These are phyloP conservation scores for Chaetomiaceae sp. DNA, from an alignment of 2,329 filamentous ascomycete species.

Conservation along the genomic window DNA sequence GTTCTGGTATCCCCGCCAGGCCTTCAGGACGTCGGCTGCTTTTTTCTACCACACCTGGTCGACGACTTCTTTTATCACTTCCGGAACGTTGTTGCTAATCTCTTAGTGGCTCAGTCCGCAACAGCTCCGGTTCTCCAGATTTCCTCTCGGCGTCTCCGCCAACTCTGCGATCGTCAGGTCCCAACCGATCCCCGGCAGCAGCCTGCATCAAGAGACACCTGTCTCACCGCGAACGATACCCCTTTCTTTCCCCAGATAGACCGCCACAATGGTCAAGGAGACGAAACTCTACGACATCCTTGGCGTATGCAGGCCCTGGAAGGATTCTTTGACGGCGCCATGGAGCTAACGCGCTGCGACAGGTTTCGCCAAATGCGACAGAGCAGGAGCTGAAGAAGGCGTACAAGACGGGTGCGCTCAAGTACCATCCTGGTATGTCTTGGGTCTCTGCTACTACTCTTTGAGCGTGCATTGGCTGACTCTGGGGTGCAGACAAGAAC, in stretches of 20 bases:
- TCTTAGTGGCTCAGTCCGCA: not conserved
- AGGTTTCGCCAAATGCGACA: conserved; percentile 75
- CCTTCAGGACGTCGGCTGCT: not conserved
- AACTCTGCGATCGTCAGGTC: conserved; percentile 1
- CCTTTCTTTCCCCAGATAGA: conserved; percentile 1
- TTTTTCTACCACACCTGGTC: not conserved
- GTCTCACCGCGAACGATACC: not conserved
- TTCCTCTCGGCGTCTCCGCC: not conserved
- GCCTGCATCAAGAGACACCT: not conserved
- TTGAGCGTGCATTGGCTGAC: not conserved
- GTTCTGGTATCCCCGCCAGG: not conserved
- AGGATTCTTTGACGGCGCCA: not conserved
- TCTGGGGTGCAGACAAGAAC: conserved; percentile 75
- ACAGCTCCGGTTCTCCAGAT: not conserved
- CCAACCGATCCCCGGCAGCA: conserved; percentile 7
- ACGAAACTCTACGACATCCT: conserved; percentile 66
- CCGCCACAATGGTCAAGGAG: conserved; percentile 34
- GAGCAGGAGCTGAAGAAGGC: conserved; percentile 88
- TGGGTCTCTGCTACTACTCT: not conserved
- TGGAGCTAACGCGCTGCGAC: conserved; percentile 14
- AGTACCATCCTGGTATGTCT: conserved; percentile 73
- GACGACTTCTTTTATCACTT: not conserved
- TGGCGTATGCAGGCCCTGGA: conserved; percentile 53
- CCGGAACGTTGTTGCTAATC: not conserved
- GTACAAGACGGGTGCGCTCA: conserved; percentile 78